Percentiles rank a stretch among this genome's conserved stretches.
Evolutionary conservation across 1,284 basidiomycete genomes (phyloP).

Genomic region (Ustanciosporium gigantosporum): DNA sequence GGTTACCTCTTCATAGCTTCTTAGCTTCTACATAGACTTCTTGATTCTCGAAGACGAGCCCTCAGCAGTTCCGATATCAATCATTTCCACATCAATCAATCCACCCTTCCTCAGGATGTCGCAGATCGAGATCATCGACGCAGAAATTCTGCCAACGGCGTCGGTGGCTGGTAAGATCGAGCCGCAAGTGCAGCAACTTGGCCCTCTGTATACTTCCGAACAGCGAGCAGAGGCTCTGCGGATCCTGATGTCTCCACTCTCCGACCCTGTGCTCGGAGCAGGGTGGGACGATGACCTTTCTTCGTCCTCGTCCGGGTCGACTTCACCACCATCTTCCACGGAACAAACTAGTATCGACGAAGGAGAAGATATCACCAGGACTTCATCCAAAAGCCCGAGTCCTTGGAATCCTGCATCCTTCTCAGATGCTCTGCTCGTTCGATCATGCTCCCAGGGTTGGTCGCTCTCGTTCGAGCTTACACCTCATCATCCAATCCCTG

Average conservation of each 20-base stretch:
- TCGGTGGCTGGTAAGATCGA: neutral
- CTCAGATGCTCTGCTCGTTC: constrained; percentile 36
- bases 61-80: too few species aligned
- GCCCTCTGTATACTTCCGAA: constrained; percentile 10
- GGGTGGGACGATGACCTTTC: constrained; percentile 31
- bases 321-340: neutral
- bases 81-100: too few species aligned
- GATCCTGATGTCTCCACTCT: constrained; percentile 16
- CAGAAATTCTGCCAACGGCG: constrained; percentile 16
- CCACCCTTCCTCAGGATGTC: constrained; percentile 17
- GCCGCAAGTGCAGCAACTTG: neutral
- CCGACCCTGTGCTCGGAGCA: constrained; percentile 38
- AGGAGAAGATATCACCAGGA: neutral
- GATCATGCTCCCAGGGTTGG: constrained; percentile 48
- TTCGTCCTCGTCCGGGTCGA: constrained; percentile 10
- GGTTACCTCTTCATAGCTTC: too few species aligned
- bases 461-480: constrained; percentile 45
- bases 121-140: constrained; percentile 30
- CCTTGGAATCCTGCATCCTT: neutral
- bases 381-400: neutral
- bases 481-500: constrained; percentile 19
- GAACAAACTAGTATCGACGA: neutral
- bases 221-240: constrained; percentile 26
- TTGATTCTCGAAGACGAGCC: too few species aligned
- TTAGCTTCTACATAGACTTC: too few species aligned